Evolutionary conservation across 2,329 filamentous ascomycete species (phyloP).

Genomic region (Fusarium pseudoanthophilum): DNA sequence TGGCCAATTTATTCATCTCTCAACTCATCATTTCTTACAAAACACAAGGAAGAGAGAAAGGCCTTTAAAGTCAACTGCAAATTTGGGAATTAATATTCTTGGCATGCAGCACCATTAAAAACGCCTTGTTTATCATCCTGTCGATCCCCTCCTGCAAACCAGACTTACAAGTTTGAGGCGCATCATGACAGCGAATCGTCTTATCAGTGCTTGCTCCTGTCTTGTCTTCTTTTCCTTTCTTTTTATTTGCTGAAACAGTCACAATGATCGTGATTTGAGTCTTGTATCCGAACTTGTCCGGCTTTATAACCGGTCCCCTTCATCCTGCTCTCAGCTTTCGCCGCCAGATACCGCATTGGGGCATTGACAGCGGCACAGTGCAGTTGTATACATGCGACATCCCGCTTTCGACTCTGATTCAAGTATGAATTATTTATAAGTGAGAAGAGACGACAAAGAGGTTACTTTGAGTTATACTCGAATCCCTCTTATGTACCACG

Average conservation of each 20-base stretch:
- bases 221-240: slow-evolving; percentile 4
- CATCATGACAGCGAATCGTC: not conserved
- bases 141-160: not conserved
- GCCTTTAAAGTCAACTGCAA: not conserved
- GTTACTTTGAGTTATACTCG: not conserved
- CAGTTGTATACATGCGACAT: not conserved
- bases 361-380: slow-evolving; percentile 9
- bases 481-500: no score
- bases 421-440: not conserved
- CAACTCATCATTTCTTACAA: not conserved
- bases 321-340: slow-evolving; percentile 4
- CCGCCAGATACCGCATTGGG: slow-evolving; percentile 8
- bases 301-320: slow-evolving; percentile 5
- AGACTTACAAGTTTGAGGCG: not conserved
- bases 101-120: not conserved
- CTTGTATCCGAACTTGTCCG: slow-evolving; percentile 3
- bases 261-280: not conserved
- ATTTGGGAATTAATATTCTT: not conserved
- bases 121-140: not conserved
- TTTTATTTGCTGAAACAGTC: not conserved
- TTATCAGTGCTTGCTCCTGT: not conserved
- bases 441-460: not conserved
- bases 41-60: not conserved
- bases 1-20: not conserved
- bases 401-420: not conserved